Evolutionary conservation across 2,329 filamentous ascomycete species (phyloP).

Genomic region (Fusarium clavum): DNA sequence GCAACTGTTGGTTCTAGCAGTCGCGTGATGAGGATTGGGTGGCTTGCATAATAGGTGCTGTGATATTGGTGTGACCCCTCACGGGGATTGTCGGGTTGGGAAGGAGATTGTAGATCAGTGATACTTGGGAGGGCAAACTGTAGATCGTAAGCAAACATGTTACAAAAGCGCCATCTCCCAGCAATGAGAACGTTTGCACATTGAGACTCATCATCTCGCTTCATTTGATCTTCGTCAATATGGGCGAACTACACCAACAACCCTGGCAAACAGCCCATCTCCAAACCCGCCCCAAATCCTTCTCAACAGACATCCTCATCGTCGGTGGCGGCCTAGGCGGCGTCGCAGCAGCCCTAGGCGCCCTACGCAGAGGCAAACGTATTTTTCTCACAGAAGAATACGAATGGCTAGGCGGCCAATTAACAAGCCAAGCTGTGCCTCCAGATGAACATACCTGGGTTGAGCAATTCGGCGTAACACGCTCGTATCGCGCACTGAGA

Average conservation of each 20-base stretch:
- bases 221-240: background rate
- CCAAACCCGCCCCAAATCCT: conserved; percentile 2
- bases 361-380: conserved; percentile 38
- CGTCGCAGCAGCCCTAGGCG: conserved; percentile 46
- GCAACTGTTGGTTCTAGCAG: background rate
- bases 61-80: conserved; percentile 21
- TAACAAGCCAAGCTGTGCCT: conserved; percentile 47
- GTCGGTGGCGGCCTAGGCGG: conserved; percentile 44
- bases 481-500: conserved; percentile 42
- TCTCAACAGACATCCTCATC: conserved; percentile 43
- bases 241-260: conserved; percentile 19
- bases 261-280: conserved; percentile 21
- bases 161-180: conserved; percentile 4
- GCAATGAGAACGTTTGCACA: background rate
- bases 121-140: background rate
- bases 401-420: conserved; percentile 46
- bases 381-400: conserved; percentile 47
- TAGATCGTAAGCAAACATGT: background rate
- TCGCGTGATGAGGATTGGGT: background rate
- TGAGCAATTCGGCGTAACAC: conserved; percentile 46
- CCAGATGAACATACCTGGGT: conserved; percentile 48
- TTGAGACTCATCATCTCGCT: background rate
- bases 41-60: conserved; percentile 7
- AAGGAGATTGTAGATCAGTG: conserved; percentile 1
- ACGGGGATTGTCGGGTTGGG: conserved; percentile 38